These are phyloP conservation scores for Penicillium ochrochloron DNA, from an alignment of 495 filamentous ascomycete genomes.

Conservation along the genomic window DNA sequence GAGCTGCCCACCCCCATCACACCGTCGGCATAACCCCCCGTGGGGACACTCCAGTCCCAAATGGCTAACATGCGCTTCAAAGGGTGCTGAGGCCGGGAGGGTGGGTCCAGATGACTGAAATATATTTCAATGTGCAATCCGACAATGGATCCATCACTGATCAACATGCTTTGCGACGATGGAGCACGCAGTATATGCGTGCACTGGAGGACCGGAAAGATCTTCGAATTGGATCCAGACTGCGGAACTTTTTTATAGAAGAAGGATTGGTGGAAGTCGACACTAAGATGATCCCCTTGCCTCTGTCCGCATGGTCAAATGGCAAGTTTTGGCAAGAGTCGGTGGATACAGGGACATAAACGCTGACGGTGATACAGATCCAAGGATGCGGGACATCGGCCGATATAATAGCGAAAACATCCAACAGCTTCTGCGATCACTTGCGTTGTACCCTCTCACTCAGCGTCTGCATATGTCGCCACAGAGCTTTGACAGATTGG, in stretches of 20 bases:
- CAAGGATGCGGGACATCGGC: slow-evolving; percentile 66
- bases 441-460: slow-evolving; percentile 67
- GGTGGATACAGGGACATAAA: slow-evolving; percentile 5
- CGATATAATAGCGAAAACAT: slow-evolving; percentile 63
- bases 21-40: background rate
- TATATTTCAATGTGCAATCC: slow-evolving; percentile 87
- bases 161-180: slow-evolving; percentile 70
- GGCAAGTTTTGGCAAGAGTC: slow-evolving; percentile 50
- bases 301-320: slow-evolving; percentile 74
- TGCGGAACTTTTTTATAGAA: slow-evolving; percentile 63
- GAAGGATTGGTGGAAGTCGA: slow-evolving; percentile 80
- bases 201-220: slow-evolving; percentile 72
- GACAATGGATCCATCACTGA: slow-evolving; percentile 82
- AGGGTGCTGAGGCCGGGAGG: slow-evolving; percentile 70
- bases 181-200: slow-evolving; percentile 71
- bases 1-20: slow-evolving; percentile 1
- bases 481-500: slow-evolving; percentile 65
- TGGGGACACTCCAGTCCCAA: slow-evolving; percentile 18
- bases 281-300: slow-evolving; percentile 69
- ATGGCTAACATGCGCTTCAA: slow-evolving; percentile 19
- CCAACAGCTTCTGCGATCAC: slow-evolving; percentile 60
- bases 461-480: slow-evolving; percentile 63
- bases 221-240: slow-evolving; percentile 65
- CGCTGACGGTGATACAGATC: slow-evolving; percentile 46
- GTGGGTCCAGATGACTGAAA: slow-evolving; percentile 91